phyloP scores from a whole-genome alignment of 2,329 filamentous ascomycete species.

The Cercospora sojina region DNA sequence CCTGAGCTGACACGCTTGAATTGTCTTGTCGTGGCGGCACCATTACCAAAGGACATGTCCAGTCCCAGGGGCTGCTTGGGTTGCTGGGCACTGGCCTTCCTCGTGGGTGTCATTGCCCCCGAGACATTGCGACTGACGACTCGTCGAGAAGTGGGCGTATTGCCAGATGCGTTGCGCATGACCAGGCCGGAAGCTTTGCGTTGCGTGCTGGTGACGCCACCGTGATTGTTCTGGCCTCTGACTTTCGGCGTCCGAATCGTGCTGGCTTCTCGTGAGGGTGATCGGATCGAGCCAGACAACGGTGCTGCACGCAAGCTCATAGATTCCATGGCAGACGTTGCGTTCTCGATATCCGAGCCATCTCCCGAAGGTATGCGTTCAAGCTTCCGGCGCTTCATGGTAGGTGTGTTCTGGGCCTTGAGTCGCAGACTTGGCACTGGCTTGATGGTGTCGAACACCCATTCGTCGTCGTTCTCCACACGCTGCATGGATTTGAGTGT shows the following conservation, averaged over 20 bases:
- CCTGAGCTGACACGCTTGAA: conserved; percentile 76
- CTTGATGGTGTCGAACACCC: conserved; percentile 94
- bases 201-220: conserved; percentile 44
- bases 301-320: conserved; percentile 49
- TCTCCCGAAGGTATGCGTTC: conserved; percentile 47
- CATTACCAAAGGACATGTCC: conserved; percentile 92
- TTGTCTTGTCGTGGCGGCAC: conserved; percentile 83
- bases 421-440: conserved; percentile 56
- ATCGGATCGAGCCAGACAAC: conserved; percentile 31
- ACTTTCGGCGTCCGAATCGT: conserved; percentile 42
- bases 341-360: conserved; percentile 36
- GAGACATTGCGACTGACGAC: conserved; percentile 37
- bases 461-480: conserved; percentile 75
- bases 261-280: conserved; percentile 32
- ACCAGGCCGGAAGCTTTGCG: conserved; percentile 29
- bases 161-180: conserved; percentile 7
- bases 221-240: conserved; percentile 34
- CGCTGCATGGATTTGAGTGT: conserved; percentile 58
- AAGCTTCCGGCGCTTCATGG: conserved; percentile 50
- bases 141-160: conserved; percentile 38
- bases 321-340: conserved; percentile 42
- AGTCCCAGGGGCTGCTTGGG: conserved; percentile 76
- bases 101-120: conserved; percentile 44
- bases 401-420: conserved; percentile 45
- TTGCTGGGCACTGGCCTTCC: conserved; percentile 43